phyloP scores from a whole-genome alignment of 345 rosid species.

The Streptanthus diversifolius region DNA sequence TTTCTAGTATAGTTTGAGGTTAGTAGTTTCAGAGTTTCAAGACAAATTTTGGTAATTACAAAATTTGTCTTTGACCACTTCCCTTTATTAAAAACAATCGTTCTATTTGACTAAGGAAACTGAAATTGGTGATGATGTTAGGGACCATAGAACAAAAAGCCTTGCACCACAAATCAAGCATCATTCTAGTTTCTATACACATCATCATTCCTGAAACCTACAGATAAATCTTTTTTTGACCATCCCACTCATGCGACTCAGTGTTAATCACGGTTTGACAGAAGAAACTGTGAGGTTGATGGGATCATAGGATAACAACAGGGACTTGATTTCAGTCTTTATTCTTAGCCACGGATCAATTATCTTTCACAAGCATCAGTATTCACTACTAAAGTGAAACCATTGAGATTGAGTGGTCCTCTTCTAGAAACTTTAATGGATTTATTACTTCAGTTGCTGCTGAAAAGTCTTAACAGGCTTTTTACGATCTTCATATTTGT shows the following conservation, averaged over 20 bases:
- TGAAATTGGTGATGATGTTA: not conserved
- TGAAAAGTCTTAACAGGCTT: not conserved
- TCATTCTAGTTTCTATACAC: not conserved
- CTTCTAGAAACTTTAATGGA: not conserved
- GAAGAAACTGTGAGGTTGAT: not conserved
- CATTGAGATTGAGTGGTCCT: conserved; percentile 21
- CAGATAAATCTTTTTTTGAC: conserved; percentile 16
- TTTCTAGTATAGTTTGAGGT: too few species aligned
- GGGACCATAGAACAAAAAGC: not conserved
- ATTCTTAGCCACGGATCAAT: not conserved
- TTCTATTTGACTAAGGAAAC: conserved; percentile 22
- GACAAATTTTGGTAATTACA: too few species aligned
- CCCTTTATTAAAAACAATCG: not conserved
- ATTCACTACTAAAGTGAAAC: not conserved
- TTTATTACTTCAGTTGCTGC: not conserved
- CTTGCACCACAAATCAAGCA: not conserved
- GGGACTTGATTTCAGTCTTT: not conserved
- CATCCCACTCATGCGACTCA: conserved; percentile 3
- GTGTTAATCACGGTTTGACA: conserved; percentile 10
- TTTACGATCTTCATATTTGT: not conserved
- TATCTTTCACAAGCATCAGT: not conserved
- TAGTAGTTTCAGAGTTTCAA: too few species aligned
- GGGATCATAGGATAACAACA: conserved; percentile 1
- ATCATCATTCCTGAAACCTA: not conserved
- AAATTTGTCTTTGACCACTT: not conserved